These are phyloP conservation scores for Pythium scleroteichum DNA, from an alignment of 352 stramenopile genomes.

Conservation along the genomic window DNA sequence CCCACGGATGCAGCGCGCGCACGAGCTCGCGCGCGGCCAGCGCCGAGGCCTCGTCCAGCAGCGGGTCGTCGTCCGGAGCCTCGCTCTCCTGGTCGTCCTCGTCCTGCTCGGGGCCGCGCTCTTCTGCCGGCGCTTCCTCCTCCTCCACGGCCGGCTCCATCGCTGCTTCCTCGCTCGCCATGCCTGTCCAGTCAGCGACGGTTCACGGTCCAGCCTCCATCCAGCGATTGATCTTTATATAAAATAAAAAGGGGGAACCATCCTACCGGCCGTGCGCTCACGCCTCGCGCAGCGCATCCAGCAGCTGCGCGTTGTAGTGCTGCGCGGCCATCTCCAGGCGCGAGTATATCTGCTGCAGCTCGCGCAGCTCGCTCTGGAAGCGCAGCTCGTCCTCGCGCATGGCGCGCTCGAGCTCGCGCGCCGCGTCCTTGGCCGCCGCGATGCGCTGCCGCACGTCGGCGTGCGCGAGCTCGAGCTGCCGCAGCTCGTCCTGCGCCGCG, in stretches of 20 bases:
- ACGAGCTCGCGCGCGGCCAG: constrained; percentile 44
- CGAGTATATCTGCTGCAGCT: constrained; percentile 73
- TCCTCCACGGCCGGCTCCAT: neutral
- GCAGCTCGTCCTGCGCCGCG: constrained; percentile 53
- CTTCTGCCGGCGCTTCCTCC: neutral
- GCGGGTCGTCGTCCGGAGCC: constrained; percentile 26
- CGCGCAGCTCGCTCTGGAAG: constrained; percentile 64
- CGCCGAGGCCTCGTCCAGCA: constrained; percentile 22
- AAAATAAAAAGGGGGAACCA: constrained; percentile 5
- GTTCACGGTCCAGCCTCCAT: neutral
- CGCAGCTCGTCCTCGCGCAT: constrained; percentile 65
- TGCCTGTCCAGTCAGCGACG: neutral
- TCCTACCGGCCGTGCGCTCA: constrained; percentile 1
- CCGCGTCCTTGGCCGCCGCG: constrained; percentile 43
- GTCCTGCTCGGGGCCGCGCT: no score
- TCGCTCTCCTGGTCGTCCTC: no score
- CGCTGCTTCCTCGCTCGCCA: neutral
- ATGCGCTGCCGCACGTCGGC: constrained; percentile 56
- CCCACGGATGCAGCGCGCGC: constrained; percentile 55
- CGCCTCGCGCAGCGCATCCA: constrained; percentile 41
- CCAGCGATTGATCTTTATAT: constrained; percentile 9
- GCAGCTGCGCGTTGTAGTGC: constrained; percentile 70
- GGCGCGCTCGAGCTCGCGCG: constrained; percentile 63
- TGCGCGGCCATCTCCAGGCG: constrained; percentile 59
- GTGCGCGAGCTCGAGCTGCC: constrained; percentile 52